Evolutionary conservation across 2,329 filamentous ascomycete genomes (phyloP).

Genomic region (Penicillium crustosum): DNA sequence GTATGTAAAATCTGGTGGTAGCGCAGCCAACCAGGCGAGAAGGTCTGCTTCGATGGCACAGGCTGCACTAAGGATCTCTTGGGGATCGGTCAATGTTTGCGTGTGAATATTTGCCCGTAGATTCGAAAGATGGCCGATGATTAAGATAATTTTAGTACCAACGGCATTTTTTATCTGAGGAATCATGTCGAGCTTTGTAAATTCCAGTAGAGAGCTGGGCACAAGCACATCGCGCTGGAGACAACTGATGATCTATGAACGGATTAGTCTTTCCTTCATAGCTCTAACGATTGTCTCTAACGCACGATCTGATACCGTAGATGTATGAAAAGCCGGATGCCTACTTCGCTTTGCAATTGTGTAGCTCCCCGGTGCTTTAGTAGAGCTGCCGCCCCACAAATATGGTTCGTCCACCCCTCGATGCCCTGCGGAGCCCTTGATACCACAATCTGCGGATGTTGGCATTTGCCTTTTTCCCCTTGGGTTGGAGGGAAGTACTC

Average conservation of each 20-base stretch:
- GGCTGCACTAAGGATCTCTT: not conserved
- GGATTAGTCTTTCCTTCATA: no score
- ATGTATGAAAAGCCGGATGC: not conserved
- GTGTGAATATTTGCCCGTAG: not conserved
- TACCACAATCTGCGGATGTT: constrained; percentile 32
- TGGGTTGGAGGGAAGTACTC: constrained; percentile 15
- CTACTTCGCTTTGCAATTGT: not conserved
- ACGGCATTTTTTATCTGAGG: not conserved
- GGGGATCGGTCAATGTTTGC: not conserved
- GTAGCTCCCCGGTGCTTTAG: constrained; percentile 8
- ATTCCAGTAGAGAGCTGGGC: not conserved
- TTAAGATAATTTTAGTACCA: not conserved
- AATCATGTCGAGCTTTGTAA: not conserved
- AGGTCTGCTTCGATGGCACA: not conserved
- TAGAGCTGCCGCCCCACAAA: constrained; percentile 60
- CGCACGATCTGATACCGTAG: not conserved
- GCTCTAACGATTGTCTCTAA: no score
- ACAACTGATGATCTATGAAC: no score
- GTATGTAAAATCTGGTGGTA: not conserved
- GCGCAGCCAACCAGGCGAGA: not conserved
- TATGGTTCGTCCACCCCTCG: constrained; percentile 57
- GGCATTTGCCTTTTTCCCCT: not conserved
- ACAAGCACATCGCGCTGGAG: not conserved
- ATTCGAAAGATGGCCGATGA: not conserved
- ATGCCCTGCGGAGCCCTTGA: constrained; percentile 49